These are phyloP conservation scores for Flaveria ramosissima DNA, from an alignment of 129 eudicot genomes.

Conservation along the genomic window DNA sequence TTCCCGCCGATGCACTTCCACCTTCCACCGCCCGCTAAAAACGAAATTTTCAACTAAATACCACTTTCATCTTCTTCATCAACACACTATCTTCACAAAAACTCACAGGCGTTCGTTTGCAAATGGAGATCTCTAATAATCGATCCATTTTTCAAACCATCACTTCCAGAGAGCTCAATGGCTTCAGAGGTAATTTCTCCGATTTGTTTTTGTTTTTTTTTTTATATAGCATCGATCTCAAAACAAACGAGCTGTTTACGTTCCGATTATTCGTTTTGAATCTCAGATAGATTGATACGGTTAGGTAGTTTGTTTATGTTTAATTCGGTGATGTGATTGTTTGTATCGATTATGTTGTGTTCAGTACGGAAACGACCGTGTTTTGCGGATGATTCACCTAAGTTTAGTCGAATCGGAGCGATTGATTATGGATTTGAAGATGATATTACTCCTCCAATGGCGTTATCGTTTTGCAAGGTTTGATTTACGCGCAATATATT, in stretches of 20 bases:
- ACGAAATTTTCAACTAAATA: slow-evolving; percentile 2
- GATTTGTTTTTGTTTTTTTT: background rate
- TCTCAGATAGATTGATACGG: background rate
- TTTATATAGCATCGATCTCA: background rate
- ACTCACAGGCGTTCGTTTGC: background rate
- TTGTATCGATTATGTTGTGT: background rate
- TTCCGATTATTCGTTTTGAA: background rate
- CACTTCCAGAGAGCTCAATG: slow-evolving; percentile 72
- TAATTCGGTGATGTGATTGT: background rate
- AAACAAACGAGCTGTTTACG: background rate
- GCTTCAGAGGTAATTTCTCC: slow-evolving; percentile 59
- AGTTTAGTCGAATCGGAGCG: slow-evolving; percentile 47
- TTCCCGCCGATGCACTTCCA: slow-evolving; percentile 43
- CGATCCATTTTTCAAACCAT: slow-evolving; percentile 57
- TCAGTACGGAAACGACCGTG: slow-evolving; percentile 75
- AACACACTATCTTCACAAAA: background rate
- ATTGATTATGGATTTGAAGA: slow-evolving; percentile 52
- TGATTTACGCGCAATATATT: background rate
- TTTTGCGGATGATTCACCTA: slow-evolving; percentile 21
- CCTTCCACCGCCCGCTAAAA: slow-evolving; percentile 39
- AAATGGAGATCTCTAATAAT: slow-evolving; percentile 53
- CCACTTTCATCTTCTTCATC: background rate
- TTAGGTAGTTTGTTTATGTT: background rate
- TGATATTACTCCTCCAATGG: slow-evolving; percentile 68
- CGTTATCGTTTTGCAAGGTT: slow-evolving; percentile 93